Conservation (phyloP, 202 grass and related monocot genomes). For the Bolboschoenoplectus hybrid region DNA sequence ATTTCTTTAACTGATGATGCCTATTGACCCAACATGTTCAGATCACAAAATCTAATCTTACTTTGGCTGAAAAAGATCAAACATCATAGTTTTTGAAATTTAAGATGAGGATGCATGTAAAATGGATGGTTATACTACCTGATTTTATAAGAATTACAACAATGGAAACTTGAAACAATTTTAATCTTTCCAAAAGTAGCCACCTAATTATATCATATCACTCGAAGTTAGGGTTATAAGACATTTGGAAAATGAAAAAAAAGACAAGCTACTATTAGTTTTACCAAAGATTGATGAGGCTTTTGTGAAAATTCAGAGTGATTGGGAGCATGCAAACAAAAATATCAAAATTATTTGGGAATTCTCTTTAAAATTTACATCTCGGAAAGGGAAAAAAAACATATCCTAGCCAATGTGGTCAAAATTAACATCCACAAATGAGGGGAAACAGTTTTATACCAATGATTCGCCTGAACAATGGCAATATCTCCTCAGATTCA, state of each 20-base stretch:
- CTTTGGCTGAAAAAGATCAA: conserved; percentile 18
- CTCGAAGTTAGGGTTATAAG: conserved; percentile 34
- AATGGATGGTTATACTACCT: not conserved
- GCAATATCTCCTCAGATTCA: conserved; percentile 27
- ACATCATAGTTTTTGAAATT: not conserved
- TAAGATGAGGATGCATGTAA: conserved; percentile 19
- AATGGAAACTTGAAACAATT: conserved; percentile 34
- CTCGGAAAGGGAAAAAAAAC: not conserved
- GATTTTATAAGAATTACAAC: conserved; percentile 27
- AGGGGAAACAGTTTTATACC: not conserved
- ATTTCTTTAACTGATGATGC: not conserved
- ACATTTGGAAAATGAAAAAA: conserved; percentile 7
- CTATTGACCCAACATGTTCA: conserved; percentile 23
- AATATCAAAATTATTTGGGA: conserved; percentile 22
- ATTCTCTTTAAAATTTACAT: conserved; percentile 26
- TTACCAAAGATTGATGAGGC: not conserved
- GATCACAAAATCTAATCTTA: conserved; percentile 17
- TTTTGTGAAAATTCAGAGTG: conserved; percentile 31
- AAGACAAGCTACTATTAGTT: not conserved
- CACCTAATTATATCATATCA: conserved; percentile 22
- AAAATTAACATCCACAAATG: conserved; percentile 23
- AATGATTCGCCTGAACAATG: conserved; percentile 13
- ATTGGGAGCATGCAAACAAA: conserved; percentile 19
- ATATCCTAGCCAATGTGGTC: conserved; percentile 14
- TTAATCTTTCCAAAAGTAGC: conserved; percentile 16